phyloP scores from a whole-genome alignment of 2,329 filamentous ascomycete species.

The Rhynchosporium graminicola region DNA sequence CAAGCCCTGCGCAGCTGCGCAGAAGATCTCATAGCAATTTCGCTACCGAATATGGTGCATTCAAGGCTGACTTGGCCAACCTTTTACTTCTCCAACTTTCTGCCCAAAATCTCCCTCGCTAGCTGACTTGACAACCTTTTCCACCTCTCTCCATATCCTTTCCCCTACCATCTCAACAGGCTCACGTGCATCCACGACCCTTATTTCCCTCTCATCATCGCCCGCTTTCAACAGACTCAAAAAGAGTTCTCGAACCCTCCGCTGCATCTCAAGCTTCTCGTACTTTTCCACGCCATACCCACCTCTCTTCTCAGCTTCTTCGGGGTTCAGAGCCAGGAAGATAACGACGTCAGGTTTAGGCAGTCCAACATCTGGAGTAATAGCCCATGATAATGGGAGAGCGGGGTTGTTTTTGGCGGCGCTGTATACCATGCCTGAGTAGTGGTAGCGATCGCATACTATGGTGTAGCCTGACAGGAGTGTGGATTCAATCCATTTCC shows the following conservation, averaged over 20 bases:
- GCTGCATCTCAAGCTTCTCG: conserved; percentile 82
- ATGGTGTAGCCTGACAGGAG: conserved; percentile 71
- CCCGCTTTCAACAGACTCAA: conserved; percentile 50
- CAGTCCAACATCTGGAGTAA: conserved; percentile 80
- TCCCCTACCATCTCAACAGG: conserved; percentile 58
- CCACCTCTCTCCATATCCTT: conserved; percentile 43
- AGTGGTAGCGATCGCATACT: conserved; percentile 91
- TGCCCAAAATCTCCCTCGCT: conserved; percentile 50
- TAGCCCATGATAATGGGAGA: conserved; percentile 76
- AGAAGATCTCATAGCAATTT: neutral
- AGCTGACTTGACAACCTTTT: conserved; percentile 48
- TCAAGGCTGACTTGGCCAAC: conserved; percentile 18
- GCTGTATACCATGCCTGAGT: conserved; percentile 90
- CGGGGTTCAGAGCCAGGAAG: conserved; percentile 80
- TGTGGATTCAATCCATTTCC: conserved; percentile 52
- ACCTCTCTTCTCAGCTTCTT: conserved; percentile 72
- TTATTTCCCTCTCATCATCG: conserved; percentile 54
- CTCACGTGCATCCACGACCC: conserved; percentile 55
- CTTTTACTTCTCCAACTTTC: conserved; percentile 39
- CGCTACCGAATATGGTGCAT: conserved; percentile 1
- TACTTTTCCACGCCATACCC: conserved; percentile 90
- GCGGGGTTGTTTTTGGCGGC: conserved; percentile 78
- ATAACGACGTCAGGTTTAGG: conserved; percentile 85
- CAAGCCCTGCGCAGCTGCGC: neutral
- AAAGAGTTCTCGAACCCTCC: conserved; percentile 75